Evolutionary conservation across 495 filamentous ascomycete genomes (phyloP), one percentile per base, ranked within the genome.

Genomic region (Penicillium pancosmium): DNA sequence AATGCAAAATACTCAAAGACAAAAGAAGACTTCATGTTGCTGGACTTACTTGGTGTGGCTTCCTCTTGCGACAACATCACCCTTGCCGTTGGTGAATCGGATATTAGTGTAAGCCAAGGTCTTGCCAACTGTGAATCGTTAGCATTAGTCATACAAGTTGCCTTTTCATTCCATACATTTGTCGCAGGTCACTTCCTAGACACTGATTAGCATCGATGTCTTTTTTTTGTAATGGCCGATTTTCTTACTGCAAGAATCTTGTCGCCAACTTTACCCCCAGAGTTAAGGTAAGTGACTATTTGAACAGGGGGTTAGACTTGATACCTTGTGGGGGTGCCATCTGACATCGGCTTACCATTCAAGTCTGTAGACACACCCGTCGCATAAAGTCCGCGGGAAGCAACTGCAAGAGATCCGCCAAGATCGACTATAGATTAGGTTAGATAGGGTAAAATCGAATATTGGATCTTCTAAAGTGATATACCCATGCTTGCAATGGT

Each of bases 341-440:
- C n/a, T 16, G n/a, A 16, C 41, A 16, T 9, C 15, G n/a, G 8
- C 62, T 61, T 74, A 92, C 91, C 89, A 64, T 90, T 97, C 10
- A 98, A 67, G 69, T 98, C 94, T 0, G 94, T 97, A 0, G 91
- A 92, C 6, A 98, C 93, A 8, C 94, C 94, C 0, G 94, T 98
- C 21, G 91, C 83, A 66, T 86, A 96, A 1, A 96, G 77, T 0
- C 94, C 94, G 61, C 85, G 86, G 3, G 94, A 97, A 25, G 94
- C 93, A 27, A 98, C 93, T 5, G 93, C 94, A 18, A 98, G 78
- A 9, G 92, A 96, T 16, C 94, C 94, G 4, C 94, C 94, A 0
- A 98, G 82, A 65, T 98, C 94, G 46, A 96, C 92, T 89, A 25
- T 13, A 53, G 19, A 16, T 59, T 15, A 19, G 60, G 60, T 44